Base-by-base conservation (phyloP, 257 asterid species). In the Przewalskia tangutica region DNA sequence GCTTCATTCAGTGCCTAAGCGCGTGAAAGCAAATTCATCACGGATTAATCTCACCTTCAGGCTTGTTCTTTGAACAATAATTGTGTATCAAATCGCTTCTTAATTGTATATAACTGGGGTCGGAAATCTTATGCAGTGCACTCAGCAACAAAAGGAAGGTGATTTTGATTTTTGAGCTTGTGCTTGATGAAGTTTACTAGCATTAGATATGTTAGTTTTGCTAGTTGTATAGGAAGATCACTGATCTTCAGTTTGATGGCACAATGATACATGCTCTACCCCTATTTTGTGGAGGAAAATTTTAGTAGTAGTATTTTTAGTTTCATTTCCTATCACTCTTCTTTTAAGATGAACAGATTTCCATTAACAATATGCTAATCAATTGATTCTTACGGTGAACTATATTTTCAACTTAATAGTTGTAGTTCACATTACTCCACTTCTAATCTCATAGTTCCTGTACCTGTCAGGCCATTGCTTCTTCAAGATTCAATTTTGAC, bases 1-100 rank as follows among this genome's bases (percentile, higher is more conserved):
- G 98, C 86, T 94, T 59, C 99, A 95, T 82, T 92, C 99, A 2
- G 97, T 95, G 77, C 99, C 99, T 50, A 95, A 92, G 84, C 99
- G 98, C 4, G 91, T 65, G 11, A 95, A 94, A 88, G 98, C 97
- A 1, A 91, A 84, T 48, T 88, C 94, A 0, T 81, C 73, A 27
- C 89, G 97, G 50, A 93, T 95, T 76, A 95, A 95, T 85, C 98
- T 95, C 84, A 95, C 99, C 1, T 95, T 95, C 87, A 89, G 99
- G 85, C 87, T 83, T 59, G 82, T 94, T 76, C 65, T 90, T 60
- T 88, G 86, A 90, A n/a, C 42, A 0, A 23, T 18, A 13, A 53
- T 3, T 38, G 7, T 34, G 27, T 14, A 4, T 66, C 76, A 20
- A 73, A 12, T 42, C 44, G 23, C 8, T 3, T 48, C 79, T 11